Percentiles rank a stretch among this genome's conserved stretches.
Conservation (phyloP, 139 green algal genomes). For the Picochlorum sp. region DNA sequence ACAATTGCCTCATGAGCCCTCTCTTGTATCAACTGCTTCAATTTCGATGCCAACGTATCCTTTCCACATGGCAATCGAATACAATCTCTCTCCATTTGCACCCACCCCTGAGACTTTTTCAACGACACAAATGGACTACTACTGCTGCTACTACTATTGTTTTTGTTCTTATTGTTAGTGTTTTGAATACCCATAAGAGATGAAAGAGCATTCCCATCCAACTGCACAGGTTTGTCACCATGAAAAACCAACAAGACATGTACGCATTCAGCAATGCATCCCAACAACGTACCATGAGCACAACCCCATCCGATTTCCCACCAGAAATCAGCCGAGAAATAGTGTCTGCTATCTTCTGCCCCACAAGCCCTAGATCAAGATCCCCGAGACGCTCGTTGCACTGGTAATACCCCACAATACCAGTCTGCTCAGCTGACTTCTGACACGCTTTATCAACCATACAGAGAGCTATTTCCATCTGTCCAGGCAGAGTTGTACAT, state of each 20-base stretch:
- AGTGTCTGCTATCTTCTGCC: conserved; percentile 47
- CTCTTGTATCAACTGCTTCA: conserved; percentile 11
- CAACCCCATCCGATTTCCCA: not conserved
- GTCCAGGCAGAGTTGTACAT: conserved; percentile 39
- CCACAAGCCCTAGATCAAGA: conserved; percentile 36
- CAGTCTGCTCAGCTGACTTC: conserved; percentile 14
- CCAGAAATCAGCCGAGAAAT: conserved; percentile 12
- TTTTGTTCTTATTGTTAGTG: too few relatives aligned
- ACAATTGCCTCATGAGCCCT: conserved; percentile 20
- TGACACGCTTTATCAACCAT: conserved; percentile 32
- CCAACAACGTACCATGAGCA: conserved; percentile 15
- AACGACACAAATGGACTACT: not conserved
- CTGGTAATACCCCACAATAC: conserved; percentile 72
- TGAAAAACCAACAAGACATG: too few relatives aligned
- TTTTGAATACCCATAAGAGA: conserved; percentile 9
- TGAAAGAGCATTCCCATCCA: not conserved
- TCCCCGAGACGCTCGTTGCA: conserved; percentile 49
- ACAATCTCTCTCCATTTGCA: not conserved
- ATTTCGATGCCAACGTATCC: conserved; percentile 5
- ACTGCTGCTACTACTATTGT: not conserved
- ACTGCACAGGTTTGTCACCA: not conserved
- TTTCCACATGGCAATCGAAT: conserved; percentile 6
- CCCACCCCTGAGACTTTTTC: conserved; percentile 10
- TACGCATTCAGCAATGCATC: not conserved
- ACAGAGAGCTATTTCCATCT: conserved; percentile 46